Conservation (phyloP, 768 basidiomycete species). For the Lentinula lateritia region DNA sequence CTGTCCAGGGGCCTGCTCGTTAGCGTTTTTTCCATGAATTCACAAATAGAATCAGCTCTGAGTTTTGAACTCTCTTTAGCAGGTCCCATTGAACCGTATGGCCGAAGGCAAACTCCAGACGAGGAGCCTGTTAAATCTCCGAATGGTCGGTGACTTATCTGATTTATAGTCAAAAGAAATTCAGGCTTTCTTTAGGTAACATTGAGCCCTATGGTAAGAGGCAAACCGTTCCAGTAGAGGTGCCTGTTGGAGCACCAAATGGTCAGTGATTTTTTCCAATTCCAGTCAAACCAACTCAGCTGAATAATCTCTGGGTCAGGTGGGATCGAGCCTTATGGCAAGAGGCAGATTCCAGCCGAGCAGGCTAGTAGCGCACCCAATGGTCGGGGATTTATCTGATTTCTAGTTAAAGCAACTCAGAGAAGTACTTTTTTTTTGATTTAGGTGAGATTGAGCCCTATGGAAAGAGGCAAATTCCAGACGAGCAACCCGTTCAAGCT, state of each 20-base stretch:
- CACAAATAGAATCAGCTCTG: too few relatives aligned
- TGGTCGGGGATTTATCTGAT: constrained; percentile 23
- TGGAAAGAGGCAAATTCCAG: constrained; percentile 2
- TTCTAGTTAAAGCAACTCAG: not conserved
- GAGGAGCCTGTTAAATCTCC: constrained; percentile 10
- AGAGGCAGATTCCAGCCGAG: not conserved
- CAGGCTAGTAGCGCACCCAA: constrained; percentile 12
- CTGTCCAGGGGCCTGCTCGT: too few relatives aligned
- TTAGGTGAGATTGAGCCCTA: constrained; percentile 17
- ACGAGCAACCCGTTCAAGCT: not conserved
- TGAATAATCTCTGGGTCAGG: not conserved
- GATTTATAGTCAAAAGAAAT: not conserved
- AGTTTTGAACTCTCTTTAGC: too few relatives aligned
- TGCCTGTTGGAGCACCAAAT: not conserved
- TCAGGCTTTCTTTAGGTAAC: not conserved
- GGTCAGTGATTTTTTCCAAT: not conserved
- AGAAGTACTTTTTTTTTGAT: not conserved
- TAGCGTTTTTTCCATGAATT: too few relatives aligned
- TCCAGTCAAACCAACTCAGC: too few relatives aligned
- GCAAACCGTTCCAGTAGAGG: not conserved
- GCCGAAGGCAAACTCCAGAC: not conserved
- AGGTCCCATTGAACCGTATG: constrained; percentile 12
- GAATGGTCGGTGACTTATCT: constrained; percentile 24
- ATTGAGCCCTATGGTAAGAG: constrained; percentile 14
- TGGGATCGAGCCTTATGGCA: constrained; percentile 18